Conservation (phyloP, 345 rosid species). For the Salix dunnii region DNA sequence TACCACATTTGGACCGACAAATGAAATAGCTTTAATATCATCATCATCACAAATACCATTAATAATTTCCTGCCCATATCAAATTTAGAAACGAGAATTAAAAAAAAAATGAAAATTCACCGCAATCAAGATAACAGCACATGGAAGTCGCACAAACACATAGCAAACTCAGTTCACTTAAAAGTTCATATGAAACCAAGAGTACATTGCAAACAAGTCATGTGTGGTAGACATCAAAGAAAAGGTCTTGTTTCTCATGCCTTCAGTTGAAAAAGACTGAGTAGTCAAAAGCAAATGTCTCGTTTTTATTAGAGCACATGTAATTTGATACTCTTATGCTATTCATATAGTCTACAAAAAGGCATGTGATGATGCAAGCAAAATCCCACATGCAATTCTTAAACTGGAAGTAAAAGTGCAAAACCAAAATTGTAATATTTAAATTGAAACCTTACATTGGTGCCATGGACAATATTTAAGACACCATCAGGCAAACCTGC, state of each 20-base stretch:
- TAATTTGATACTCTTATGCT: too few relatives aligned
- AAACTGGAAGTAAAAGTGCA: not conserved
- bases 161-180: not conserved
- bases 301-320: too few relatives aligned
- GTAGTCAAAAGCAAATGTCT: not conserved
- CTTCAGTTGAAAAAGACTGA: not conserved
- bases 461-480: slow-evolving; percentile 50
- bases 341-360: not conserved
- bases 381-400: not conserved
- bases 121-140: too few relatives aligned
- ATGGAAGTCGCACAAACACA: not conserved
- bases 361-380: not conserved
- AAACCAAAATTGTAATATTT: not conserved
- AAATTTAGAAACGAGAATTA: not conserved
- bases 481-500: slow-evolving; percentile 57
- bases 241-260: not conserved
- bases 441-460: slow-evolving; percentile 27
- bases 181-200: not conserved
- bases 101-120: not conserved
- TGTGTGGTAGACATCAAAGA: not conserved
- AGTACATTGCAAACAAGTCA: too few relatives aligned
- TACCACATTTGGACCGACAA: slow-evolving; percentile 38
- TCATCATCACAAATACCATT: slow-evolving; percentile 49
- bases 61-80: slow-evolving; percentile 38
- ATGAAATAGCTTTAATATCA: slow-evolving; percentile 47